Evolutionary conservation across 2,329 filamentous ascomycete species (phyloP).

Genomic region (Xylaria sp.): DNA sequence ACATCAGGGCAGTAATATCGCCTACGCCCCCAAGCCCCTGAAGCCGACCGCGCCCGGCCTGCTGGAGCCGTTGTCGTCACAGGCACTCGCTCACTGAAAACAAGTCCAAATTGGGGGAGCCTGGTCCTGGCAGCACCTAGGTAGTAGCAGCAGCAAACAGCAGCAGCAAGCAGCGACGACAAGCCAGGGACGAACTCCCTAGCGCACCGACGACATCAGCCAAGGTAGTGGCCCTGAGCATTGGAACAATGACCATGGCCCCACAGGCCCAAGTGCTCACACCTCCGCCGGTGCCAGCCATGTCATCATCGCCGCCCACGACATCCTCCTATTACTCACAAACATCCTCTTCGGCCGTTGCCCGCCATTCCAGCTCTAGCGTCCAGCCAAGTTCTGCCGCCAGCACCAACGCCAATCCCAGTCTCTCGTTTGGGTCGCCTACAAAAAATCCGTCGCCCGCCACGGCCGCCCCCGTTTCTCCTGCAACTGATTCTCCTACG

Average conservation of each 20-base stretch:
- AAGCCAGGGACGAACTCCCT: constrained; percentile 6
- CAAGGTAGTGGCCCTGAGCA: no score
- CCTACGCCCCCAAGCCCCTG: neutral
- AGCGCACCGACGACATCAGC: no score
- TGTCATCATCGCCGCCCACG: constrained; percentile 33
- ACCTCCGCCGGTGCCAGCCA: constrained; percentile 25
- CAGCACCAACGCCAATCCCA: constrained; percentile 19
- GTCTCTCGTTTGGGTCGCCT: constrained; percentile 23
- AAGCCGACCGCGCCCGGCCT: constrained; percentile 14
- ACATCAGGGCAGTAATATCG: constrained; percentile 6
- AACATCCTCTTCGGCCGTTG: constrained; percentile 7
- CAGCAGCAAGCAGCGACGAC: neutral
- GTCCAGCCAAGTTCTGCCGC: constrained; percentile 25
- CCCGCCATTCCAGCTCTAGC: constrained; percentile 12
- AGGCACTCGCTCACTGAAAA: constrained; percentile 6
- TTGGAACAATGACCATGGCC: constrained; percentile 27
- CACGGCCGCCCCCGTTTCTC: neutral
- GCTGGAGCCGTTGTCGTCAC: constrained; percentile 17
- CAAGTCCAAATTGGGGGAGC: constrained; percentile 6
- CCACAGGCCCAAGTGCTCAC: constrained; percentile 25
- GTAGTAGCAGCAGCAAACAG: no score
- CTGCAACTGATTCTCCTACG: constrained; percentile 6
- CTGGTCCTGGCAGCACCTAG: constrained; percentile 3
- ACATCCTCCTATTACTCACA: constrained; percentile 12
- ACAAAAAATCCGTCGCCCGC: constrained; percentile 26